Evolutionary conservation across 768 basidiomycete genomes (phyloP).

Genomic region (Leccinum broughii): DNA sequence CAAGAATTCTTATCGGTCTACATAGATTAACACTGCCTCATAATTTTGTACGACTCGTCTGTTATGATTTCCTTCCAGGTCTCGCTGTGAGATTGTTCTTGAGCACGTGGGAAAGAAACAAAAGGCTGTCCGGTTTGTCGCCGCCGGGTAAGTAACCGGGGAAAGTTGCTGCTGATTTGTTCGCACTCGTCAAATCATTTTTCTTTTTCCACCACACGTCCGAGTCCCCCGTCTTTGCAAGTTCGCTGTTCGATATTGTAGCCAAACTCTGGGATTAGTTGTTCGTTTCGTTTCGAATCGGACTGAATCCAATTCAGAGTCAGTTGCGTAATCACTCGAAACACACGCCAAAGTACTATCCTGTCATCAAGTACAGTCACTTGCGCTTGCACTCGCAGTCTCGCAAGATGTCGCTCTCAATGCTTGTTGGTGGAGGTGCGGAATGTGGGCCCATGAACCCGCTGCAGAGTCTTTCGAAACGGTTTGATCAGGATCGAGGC

Average conservation of each 20-base stretch:
- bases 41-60: constrained; percentile 24
- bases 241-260: background rate
- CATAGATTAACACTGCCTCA: constrained; percentile 29
- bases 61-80: background rate
- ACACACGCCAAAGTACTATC: background rate
- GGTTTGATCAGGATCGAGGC: constrained; percentile 77
- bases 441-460: constrained; percentile 89
- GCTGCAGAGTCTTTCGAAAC: constrained; percentile 75
- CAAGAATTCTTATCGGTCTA: constrained; percentile 22
- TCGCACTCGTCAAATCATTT: background rate
- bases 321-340: background rate
- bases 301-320: constrained; percentile 1
- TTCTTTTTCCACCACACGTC: background rate
- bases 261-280: background rate
- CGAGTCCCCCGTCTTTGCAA: background rate
- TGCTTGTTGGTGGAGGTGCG: constrained; percentile 63
- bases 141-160: background rate
- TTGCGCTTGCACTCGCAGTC: background rate
- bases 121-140: background rate
- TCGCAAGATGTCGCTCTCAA: constrained; percentile 65
- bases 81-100: background rate
- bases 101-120: constrained; percentile 22
- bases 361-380: background rate
- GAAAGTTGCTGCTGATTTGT: background rate
- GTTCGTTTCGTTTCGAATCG: background rate